phyloP scores from a whole-genome alignment of 2,329 filamentous ascomycete species.

The Paramyrothecium sp. region DNA sequence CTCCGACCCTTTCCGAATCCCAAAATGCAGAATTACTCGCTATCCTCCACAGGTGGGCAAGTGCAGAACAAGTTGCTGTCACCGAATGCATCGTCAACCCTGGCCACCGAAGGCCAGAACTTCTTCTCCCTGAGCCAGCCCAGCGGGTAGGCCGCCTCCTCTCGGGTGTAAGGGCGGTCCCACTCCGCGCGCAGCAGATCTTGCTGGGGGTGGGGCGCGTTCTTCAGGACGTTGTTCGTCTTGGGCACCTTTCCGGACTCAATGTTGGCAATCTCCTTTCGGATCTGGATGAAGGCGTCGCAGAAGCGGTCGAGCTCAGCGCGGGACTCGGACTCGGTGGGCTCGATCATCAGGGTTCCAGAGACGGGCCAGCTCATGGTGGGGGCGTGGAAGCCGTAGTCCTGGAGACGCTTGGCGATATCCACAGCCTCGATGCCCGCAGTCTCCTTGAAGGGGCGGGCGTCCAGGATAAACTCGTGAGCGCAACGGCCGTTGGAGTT shows the following conservation, averaged over 20 bases:
- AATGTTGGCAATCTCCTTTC: constrained; percentile 79
- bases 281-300: constrained; percentile 82
- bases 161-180: constrained; percentile 77
- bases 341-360: constrained; percentile 97
- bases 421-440: constrained; percentile 89
- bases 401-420: constrained; percentile 91
- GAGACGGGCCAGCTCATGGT: constrained; percentile 97
- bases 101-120: constrained; percentile 89
- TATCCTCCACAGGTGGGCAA: constrained; percentile 78
- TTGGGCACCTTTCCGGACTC: constrained; percentile 75
- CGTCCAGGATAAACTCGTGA: constrained; percentile 95
- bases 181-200: constrained; percentile 76
- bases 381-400: constrained; percentile 95
- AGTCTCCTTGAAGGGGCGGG: constrained; percentile 78
- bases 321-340: constrained; percentile 89
- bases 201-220: constrained; percentile 80
- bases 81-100: constrained; percentile 87
- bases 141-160: constrained; percentile 84
- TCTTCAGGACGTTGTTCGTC: constrained; percentile 82
- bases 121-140: constrained; percentile 88
- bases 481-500: constrained; percentile 88
- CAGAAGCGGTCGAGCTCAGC: constrained; percentile 93
- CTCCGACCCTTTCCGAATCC: background rate
- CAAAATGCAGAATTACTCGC: constrained; percentile 21
- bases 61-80: constrained; percentile 95